phyloP scores from a whole-genome alignment of 2,329 filamentous ascomycete species.

The Hypomyces rosellus region DNA sequence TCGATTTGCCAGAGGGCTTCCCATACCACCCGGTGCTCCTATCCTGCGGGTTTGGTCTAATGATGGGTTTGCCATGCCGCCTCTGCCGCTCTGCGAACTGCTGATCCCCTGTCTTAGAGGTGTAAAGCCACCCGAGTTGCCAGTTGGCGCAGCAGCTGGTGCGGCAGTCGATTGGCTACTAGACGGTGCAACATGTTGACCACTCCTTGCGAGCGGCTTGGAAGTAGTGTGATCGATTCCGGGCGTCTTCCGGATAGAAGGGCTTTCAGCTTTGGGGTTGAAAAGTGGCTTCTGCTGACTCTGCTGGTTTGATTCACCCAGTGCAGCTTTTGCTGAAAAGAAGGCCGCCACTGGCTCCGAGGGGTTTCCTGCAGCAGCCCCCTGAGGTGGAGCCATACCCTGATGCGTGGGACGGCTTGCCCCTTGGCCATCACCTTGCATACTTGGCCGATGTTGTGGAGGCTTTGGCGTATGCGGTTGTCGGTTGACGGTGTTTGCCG shows the following conservation, averaged over 20 bases:
- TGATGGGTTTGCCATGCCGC: conserved; percentile 46
- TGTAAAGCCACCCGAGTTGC: conserved; percentile 23
- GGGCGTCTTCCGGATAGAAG: conserved; percentile 82
- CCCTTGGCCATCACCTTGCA: conserved; percentile 12
- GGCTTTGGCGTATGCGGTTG: conserved; percentile 31
- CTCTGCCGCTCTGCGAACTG: conserved; percentile 24
- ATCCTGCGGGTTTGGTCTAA: conserved; percentile 51
- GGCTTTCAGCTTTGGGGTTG: conserved; percentile 69
- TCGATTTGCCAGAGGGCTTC: conserved; percentile 54
- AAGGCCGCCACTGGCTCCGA: conserved; percentile 53
- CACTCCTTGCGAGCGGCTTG: conserved; percentile 58
- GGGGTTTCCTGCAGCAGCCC: conserved; percentile 22
- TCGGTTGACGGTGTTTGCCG: conserved; percentile 15
- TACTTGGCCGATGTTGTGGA: conserved; percentile 17
- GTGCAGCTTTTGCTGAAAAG: conserved; percentile 58
- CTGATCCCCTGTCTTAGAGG: conserved; percentile 24
- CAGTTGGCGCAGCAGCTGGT: conserved; percentile 15
- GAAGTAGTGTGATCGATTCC: conserved; percentile 78
- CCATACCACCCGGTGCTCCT: conserved; percentile 47
- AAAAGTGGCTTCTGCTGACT: conserved; percentile 47
- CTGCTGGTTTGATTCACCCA: conserved; percentile 19
- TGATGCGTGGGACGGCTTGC: conserved; percentile 18
- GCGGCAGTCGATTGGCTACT: conserved; percentile 20
- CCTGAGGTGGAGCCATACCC: conserved; percentile 20
- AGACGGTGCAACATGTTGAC: conserved; percentile 45